A percentile compares a stretch with the other conserved stretches of the same genome.
Conservation (phyloP, 2,329 filamentous ascomycete species). For the Shiraia bambusicola region DNA sequence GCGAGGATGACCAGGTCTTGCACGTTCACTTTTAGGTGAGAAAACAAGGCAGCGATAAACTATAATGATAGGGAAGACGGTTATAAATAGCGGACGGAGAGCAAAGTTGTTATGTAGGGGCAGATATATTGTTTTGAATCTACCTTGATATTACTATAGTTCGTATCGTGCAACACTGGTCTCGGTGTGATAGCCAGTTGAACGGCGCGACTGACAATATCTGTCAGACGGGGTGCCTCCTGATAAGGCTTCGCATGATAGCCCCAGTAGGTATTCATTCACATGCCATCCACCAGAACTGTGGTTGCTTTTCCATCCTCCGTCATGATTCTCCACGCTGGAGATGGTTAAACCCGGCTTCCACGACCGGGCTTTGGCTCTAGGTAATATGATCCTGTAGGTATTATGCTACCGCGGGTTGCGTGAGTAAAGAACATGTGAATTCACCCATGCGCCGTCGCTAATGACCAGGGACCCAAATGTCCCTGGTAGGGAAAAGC, state of each 20-base stretch:
- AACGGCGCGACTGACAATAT: too few species aligned
- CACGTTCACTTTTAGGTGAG: slow-evolving; percentile 4
- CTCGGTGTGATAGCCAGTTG: too few species aligned
- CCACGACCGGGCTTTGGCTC: too few species aligned
- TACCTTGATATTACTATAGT: not conserved
- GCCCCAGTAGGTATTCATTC: slow-evolving; percentile 3
- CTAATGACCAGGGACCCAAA: slow-evolving; percentile 33
- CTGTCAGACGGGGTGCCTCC: too few species aligned
- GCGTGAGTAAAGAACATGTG: slow-evolving; percentile 15
- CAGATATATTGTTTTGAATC: too few species aligned
- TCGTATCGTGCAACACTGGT: too few species aligned
- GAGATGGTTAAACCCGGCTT: too few species aligned
- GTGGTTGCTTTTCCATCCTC: too few species aligned
- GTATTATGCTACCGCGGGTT: not conserved
- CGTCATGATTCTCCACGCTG: too few species aligned
- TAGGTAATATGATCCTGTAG: too few species aligned
- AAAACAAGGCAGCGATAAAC: slow-evolving; percentile 18
- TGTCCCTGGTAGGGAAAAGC: slow-evolving; percentile 18
- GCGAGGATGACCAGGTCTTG: slow-evolving; percentile 11
- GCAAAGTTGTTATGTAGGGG: too few species aligned
- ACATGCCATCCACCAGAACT: slow-evolving; percentile 6
- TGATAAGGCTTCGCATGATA: too few species aligned
- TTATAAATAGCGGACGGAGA: slow-evolving; percentile 12
- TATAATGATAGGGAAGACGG: slow-evolving; percentile 10
- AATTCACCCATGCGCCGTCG: slow-evolving; percentile 36